Evolutionary conservation across 176 grass and related monocot species (phyloP).

Genomic region (Musa itinerans): DNA sequence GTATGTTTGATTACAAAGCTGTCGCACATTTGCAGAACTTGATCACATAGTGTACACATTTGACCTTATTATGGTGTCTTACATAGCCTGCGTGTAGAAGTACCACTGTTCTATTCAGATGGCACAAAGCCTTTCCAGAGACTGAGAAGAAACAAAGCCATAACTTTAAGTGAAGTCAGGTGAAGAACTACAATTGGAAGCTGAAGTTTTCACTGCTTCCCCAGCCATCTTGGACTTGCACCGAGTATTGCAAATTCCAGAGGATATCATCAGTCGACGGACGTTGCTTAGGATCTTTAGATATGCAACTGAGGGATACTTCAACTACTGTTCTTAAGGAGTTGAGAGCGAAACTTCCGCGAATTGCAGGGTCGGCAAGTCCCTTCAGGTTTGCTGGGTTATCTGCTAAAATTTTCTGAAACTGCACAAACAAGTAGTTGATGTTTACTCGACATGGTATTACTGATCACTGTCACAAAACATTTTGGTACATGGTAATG

Average conservation of each 20-base stretch:
- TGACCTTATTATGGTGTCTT: neutral
- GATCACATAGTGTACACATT: neutral
- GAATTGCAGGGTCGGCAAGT: constrained; percentile 40
- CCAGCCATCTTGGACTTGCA: constrained; percentile 84
- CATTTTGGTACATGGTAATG: too few relatives aligned
- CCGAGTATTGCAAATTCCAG: constrained; percentile 89
- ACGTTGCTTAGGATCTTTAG: constrained; percentile 56
- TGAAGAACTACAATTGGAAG: neutral
- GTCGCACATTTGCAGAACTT: neutral
- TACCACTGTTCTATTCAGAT: neutral
- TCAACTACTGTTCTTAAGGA: constrained; percentile 68
- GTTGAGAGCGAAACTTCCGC: constrained; percentile 46
- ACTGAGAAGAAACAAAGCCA: neutral
- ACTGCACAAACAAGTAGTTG: constrained; percentile 18
- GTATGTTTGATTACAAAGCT: neutral
- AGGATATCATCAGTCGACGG: constrained; percentile 86
- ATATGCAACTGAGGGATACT: constrained; percentile 71
- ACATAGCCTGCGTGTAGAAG: neutral
- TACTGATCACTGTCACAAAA: too few relatives aligned
- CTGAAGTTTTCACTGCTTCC: constrained; percentile 10
- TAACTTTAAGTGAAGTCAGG: neutral
- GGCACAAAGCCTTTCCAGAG: neutral
- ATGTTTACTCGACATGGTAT: neutral
- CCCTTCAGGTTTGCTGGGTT: constrained; percentile 25
- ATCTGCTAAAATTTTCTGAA: constrained; percentile 52